Evolutionary conservation across 1,284 basidiomycete genomes (phyloP).

Genomic region (Austroboletus olivaceoglutinosus): DNA sequence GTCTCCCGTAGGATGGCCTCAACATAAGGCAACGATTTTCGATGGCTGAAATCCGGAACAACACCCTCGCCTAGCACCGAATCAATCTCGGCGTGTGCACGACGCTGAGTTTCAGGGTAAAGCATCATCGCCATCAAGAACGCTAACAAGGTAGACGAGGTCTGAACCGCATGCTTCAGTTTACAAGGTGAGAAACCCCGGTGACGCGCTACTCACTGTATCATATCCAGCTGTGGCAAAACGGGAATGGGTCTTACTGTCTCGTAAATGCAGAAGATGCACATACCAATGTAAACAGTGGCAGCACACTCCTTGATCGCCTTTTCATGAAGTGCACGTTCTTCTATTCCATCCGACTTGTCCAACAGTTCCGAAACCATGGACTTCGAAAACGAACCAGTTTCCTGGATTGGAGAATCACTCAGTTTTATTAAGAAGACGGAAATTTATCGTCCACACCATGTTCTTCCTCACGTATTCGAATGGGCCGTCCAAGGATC

Average conservation of each 20-base stretch:
- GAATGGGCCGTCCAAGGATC: conserved; percentile 25
- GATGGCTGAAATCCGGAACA: conserved; percentile 29
- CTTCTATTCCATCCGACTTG: conserved; percentile 14
- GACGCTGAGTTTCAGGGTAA: conserved; percentile 30
- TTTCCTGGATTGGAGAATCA: conserved; percentile 15
- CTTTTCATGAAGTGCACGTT: conserved; percentile 19
- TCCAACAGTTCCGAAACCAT: conserved; percentile 32
- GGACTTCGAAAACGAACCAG: conserved; percentile 28
- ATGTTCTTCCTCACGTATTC: conserved; percentile 27
- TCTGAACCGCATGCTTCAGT: conserved; percentile 19
- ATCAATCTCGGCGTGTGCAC: conserved; percentile 34
- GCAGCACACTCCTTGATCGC: conserved; percentile 31
- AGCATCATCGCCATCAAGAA: conserved; percentile 34
- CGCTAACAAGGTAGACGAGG: conserved; percentile 19
- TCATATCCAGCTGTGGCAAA: conserved; percentile 27
- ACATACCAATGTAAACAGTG: conserved; percentile 29
- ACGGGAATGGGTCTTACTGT: not conserved
- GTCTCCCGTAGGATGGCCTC: conserved; percentile 34
- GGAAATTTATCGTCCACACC: conserved; percentile 15
- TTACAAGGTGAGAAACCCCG: not conserved
- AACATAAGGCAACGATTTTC: conserved; percentile 28
- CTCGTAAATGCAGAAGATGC: not conserved
- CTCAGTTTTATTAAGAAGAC: not conserved
- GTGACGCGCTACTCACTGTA: conserved; percentile 17
- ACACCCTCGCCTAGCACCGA: conserved; percentile 15